Conservation (phyloP, 257 asterid species). For the Ophiorrhiza pumila region DNA sequence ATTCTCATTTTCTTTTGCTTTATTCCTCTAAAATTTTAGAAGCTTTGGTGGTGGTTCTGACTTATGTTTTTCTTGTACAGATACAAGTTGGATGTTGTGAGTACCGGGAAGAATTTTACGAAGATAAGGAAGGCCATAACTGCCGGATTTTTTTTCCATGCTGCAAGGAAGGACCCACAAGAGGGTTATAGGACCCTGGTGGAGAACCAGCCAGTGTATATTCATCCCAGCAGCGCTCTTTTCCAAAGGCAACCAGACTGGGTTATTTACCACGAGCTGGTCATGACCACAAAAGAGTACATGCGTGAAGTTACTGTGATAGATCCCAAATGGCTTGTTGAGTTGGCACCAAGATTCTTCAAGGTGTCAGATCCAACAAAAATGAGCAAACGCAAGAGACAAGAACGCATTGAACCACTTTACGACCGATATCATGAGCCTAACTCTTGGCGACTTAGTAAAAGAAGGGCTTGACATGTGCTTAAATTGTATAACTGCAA, state of each 20-base stretch:
- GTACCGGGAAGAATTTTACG: conserved; percentile 80
- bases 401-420: conserved; percentile 91
- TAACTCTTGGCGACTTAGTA: conserved; percentile 95
- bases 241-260: conserved; percentile 94
- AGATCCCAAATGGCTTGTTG: conserved; percentile 96
- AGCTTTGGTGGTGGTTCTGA: neutral
- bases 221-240: conserved; percentile 94
- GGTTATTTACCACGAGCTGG: conserved; percentile 93
- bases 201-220: conserved; percentile 90
- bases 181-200: conserved; percentile 84
- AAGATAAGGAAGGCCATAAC: conserved; percentile 87
- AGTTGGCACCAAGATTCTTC: conserved; percentile 93
- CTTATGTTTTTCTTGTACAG: conserved; percentile 30
- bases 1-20: neutral
- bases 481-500: neutral
- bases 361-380: conserved; percentile 87
- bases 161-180: conserved; percentile 90
- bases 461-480: conserved; percentile 64
- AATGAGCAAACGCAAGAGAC: conserved; percentile 97
- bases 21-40: neutral
- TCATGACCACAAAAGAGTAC: conserved; percentile 93
- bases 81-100: conserved; percentile 80
- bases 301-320: conserved; percentile 92
- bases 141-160: conserved; percentile 92
- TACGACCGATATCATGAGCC: conserved; percentile 93